phyloP scores from a whole-genome alignment of 768 basidiomycete genomes.

The Paxillus ammoniavirescens region DNA sequence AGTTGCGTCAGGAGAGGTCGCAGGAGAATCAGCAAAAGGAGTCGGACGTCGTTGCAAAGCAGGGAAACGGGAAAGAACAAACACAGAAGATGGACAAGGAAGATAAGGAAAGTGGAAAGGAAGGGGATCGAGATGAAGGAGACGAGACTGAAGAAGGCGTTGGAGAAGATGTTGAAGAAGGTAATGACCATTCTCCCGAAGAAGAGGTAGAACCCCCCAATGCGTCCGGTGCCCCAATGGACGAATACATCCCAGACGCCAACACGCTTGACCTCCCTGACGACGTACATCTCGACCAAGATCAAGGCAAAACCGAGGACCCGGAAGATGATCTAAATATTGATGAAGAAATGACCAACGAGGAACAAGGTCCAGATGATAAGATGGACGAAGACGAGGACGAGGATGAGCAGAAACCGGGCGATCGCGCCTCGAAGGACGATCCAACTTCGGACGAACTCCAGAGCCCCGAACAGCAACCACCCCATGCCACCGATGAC shows the following conservation, averaged over 20 bases:
- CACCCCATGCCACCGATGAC: constrained; percentile 16
- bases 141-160: constrained; percentile 26
- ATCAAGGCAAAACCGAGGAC: constrained; percentile 27
- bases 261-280: constrained; percentile 89
- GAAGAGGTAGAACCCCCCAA: constrained; percentile 45
- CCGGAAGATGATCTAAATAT: constrained; percentile 25
- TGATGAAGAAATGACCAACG: constrained; percentile 39
- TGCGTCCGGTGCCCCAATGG: constrained; percentile 64
- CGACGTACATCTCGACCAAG: constrained; percentile 62
- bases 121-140: constrained; percentile 28
- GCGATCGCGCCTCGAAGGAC: constrained; percentile 10
- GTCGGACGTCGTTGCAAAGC: constrained; percentile 80
- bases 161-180: constrained; percentile 12
- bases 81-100: constrained; percentile 34
- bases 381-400: constrained; percentile 26
- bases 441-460: constrained; percentile 23
- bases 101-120: constrained; percentile 21
- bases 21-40: constrained; percentile 40
- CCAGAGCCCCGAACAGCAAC: constrained; percentile 21
- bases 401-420: not conserved
- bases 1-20: constrained; percentile 61
- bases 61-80: constrained; percentile 42
- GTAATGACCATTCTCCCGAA: constrained; percentile 36
- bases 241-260: constrained; percentile 75
- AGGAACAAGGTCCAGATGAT: constrained; percentile 22